Conservation (phyloP, 192 early-diverging fungal species). For the Kappamyces sp. region DNA sequence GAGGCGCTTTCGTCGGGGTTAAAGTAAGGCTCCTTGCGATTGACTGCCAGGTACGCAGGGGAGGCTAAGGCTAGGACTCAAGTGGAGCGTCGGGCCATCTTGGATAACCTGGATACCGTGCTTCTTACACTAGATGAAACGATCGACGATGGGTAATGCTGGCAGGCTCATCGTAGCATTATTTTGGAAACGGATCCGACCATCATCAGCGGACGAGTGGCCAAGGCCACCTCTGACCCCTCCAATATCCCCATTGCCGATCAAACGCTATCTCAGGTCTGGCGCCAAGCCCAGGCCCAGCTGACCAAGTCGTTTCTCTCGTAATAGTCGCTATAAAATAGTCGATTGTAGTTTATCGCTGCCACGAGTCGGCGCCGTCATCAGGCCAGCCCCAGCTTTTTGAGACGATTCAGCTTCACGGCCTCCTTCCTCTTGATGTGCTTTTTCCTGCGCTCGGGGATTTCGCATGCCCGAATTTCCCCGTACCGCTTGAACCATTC, state of each 20-base stretch:
- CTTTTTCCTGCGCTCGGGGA: constrained; percentile 39
- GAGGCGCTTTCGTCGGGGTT: constrained; percentile 82
- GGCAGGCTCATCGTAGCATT: background rate
- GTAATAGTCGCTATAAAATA: background rate
- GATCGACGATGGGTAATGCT: constrained; percentile 89
- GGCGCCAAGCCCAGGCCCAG: constrained; percentile 13
- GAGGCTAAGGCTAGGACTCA: constrained; percentile 58
- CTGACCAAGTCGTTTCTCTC: constrained; percentile 5
- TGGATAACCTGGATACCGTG: constrained; percentile 89
- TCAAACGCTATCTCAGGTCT: constrained; percentile 12
- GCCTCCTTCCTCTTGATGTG: constrained; percentile 30
- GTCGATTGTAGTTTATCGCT: no score
- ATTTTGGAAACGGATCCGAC: constrained; percentile 5
- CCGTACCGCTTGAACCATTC: constrained; percentile 37
- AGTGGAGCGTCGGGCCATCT: constrained; percentile 81
- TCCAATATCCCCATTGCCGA: constrained; percentile 1
- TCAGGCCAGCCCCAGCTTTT: constrained; percentile 42
- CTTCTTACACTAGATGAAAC: constrained; percentile 89
- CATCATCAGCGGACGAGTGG: background rate
- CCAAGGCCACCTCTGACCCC: background rate
- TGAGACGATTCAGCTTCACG: constrained; percentile 30
- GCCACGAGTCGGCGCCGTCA: no score
- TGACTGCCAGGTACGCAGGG: no score
- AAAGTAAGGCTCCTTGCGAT: constrained; percentile 52
- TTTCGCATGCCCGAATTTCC: background rate